Conservation (phyloP, 192 early-diverging fungal species). For the Anaeromyces robustus region DNA sequence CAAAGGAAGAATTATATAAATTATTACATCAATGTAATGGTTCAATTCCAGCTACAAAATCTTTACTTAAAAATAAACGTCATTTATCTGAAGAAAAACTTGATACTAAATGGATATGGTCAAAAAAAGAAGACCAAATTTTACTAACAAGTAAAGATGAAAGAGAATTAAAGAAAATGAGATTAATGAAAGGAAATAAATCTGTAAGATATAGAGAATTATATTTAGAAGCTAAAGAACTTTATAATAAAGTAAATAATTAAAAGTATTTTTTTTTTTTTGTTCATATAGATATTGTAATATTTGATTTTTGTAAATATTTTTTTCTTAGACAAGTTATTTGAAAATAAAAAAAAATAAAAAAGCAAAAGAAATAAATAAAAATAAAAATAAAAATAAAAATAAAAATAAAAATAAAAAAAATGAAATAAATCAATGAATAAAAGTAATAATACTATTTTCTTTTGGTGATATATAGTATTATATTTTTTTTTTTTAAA, state of each 20-base stretch:
- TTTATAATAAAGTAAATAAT: background rate
- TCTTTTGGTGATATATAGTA: too few species aligned
- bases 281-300: too few species aligned
- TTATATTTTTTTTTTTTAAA: too few species aligned
- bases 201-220: background rate
- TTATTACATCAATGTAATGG: background rate
- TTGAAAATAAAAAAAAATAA: too few species aligned
- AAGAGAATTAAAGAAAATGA: background rate
- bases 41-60: background rate
- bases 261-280: too few species aligned
- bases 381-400: too few species aligned
- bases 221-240: background rate
- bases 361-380: too few species aligned
- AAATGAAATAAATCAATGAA: too few species aligned
- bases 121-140: background rate
- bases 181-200: background rate
- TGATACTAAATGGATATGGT: background rate
- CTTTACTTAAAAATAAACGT: background rate
- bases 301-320: too few species aligned
- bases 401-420: too few species aligned
- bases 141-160: background rate
- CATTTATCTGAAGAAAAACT: background rate
- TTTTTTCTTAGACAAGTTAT: too few species aligned
- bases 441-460: too few species aligned
- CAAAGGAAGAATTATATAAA: background rate